phyloP scores from a whole-genome alignment of 192 early-diverging fungal species.

The Pilobolus umbonatus region DNA sequence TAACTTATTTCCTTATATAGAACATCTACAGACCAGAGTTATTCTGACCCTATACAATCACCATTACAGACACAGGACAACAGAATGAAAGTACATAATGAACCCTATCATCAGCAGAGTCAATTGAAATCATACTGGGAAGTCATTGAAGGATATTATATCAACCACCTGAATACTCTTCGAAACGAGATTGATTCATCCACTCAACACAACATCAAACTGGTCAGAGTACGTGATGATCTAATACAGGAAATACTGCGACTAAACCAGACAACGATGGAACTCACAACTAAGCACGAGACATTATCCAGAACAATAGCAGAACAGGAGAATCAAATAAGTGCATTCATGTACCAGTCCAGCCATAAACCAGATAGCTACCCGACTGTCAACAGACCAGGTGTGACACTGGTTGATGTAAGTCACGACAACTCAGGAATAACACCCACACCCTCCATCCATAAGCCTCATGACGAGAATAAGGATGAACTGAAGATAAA shows the following conservation, averaged over 20 bases:
- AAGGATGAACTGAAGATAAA: too few species aligned
- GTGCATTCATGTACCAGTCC: conserved; percentile 11
- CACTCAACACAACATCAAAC: background rate
- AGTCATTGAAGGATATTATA: background rate
- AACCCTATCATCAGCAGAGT: background rate
- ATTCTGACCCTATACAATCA: background rate
- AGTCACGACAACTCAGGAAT: too few species aligned
- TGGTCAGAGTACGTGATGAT: conserved; percentile 3
- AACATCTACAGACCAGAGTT: background rate
- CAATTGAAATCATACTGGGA: conserved; percentile 8
- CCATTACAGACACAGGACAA: background rate
- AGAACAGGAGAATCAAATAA: conserved; percentile 12
- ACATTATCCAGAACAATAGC: conserved; percentile 3
- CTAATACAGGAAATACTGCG: conserved; percentile 1
- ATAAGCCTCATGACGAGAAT: too few species aligned
- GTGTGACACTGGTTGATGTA: background rate
- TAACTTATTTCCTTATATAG: conserved; percentile 1
- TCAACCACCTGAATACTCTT: background rate
- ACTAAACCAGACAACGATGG: conserved; percentile 5
- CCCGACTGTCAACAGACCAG: background rate
- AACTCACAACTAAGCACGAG: conserved; percentile 3
- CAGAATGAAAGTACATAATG: background rate
- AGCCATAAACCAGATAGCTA: too few species aligned
- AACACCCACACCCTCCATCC: too few species aligned
- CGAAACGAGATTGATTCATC: background rate